Conservation (phyloP, 331 rosid genomes). For the Quercus phellos region DNA sequence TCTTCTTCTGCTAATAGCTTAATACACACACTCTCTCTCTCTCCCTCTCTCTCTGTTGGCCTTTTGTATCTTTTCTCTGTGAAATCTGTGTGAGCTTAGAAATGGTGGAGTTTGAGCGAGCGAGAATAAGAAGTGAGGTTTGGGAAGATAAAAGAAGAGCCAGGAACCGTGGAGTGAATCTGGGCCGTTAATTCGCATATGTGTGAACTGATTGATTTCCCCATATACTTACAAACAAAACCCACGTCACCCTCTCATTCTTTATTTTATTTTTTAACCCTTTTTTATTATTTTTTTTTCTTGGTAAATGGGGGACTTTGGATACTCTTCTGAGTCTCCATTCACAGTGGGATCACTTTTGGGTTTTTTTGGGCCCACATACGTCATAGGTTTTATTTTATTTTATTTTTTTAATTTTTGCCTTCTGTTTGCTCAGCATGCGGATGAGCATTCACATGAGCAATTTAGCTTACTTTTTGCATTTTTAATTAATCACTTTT, state of each 20-base stretch:
- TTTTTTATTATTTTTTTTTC: not conserved
- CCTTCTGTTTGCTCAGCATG: no score
- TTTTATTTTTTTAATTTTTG: no score
- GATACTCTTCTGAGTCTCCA: slow-evolving; percentile 26
- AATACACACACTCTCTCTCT: no score
- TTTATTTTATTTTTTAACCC: not conserved
- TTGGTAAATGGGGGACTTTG: slow-evolving; percentile 22
- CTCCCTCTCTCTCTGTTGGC: no score
- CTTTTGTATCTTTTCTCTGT: not conserved
- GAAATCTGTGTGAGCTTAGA: no score
- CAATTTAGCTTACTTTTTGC: no score
- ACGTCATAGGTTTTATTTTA: no score
- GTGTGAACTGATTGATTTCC: not conserved
- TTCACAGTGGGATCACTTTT: not conserved
- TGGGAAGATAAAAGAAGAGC: slow-evolving; percentile 49
- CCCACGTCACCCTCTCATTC: slow-evolving; percentile 43
- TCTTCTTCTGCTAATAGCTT: not conserved
- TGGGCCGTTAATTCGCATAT: slow-evolving; percentile 37
- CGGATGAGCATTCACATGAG: no score
- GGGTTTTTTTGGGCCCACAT: no score
- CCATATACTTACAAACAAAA: slow-evolving; percentile 10
- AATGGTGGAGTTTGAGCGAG: slow-evolving; percentile 7
- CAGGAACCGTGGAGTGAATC: slow-evolving; percentile 50
- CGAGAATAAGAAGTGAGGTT: slow-evolving; percentile 14
- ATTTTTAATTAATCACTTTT: no score